Evolutionary conservation across 768 basidiomycete genomes (phyloP), one percentile per base, ranked within the genome.

Genomic region (Suillus plorans): DNA sequence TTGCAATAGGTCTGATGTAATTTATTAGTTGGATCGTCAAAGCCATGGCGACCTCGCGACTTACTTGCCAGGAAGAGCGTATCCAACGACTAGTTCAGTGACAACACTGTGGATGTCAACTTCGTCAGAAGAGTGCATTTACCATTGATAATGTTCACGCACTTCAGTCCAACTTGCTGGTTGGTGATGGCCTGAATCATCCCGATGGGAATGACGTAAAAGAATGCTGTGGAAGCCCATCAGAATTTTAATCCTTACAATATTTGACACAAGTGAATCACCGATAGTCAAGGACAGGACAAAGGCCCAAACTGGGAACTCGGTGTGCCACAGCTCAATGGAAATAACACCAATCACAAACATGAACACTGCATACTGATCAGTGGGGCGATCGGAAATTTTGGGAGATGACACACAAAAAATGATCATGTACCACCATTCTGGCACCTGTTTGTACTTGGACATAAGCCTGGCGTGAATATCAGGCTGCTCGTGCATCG

Each of bases 401-500:
- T 44, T 45, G 36, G 13, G 22, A 52, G 61, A 36, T 50, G 37
- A 68, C 75, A 7, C 64, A 80, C 79, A 36, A 56, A 84, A 76
- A 41, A 85, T 75, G 56, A 71, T 67, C 36, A 66, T 70, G 67
- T 84, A 85, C 82, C 83, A 85, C 84, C 84, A 85, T 45, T 83
- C 81, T 8, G 84, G 84, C 10, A 85, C 85, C 66, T 82, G 78
- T 14, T 63, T 69, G 71, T 83, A 82, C 36, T 61, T 65, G 16
- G 72, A 70, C 84, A 85, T 85, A n/a, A 84, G 69, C 25, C 81
- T 74, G 7, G 81, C 79, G 64, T 85, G 84, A 66, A 85, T 80
- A 65, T 95, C 93, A 1, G 90, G 88, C 70, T 94, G 91, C 69
- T 94, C 93, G 55, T 83, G 76, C 77, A 93, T 84, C 14, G 91